Conservation (phyloP, 2,329 filamentous ascomycete species). For the Paecilomyces variotii region DNA sequence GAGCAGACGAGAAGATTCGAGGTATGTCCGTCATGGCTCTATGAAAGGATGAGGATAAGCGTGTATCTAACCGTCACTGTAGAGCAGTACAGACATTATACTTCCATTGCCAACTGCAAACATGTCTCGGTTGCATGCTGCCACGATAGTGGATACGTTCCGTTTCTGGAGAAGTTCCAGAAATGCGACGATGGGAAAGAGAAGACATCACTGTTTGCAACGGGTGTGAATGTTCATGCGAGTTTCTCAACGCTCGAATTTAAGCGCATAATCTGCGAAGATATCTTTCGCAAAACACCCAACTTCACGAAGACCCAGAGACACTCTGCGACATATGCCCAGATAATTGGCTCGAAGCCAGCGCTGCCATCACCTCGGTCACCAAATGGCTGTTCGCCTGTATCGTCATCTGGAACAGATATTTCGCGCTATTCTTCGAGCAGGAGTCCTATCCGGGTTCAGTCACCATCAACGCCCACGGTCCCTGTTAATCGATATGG, state of each 20-base stretch:
- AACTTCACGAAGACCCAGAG: background rate
- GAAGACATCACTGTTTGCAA: background rate
- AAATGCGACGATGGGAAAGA: constrained; percentile 5
- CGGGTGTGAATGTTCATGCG: background rate
- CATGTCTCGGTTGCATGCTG: constrained; percentile 52
- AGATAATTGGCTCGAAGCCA: background rate
- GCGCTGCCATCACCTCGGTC: background rate
- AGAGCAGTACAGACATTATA: constrained; percentile 22
- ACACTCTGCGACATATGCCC: background rate
- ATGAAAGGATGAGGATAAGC: background rate
- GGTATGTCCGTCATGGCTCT: constrained; percentile 25
- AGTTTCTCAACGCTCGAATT: background rate
- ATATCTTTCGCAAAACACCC: background rate
- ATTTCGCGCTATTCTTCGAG: background rate
- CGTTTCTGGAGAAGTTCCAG: constrained; percentile 42
- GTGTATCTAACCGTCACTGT: background rate
- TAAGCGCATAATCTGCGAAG: background rate
- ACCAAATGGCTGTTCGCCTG: background rate
- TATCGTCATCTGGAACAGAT: background rate
- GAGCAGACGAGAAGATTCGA: constrained; percentile 49
- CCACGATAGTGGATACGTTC: constrained; percentile 48
- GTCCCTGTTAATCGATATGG: background rate
- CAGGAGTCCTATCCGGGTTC: background rate
- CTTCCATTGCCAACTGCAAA: constrained; percentile 48
- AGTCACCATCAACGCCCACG: background rate